A percentile compares a stretch with the other conserved stretches of the same genome.
These are phyloP conservation scores for Phytopythium vexans DNA, from an alignment of 352 stramenopile species.

Conservation along the genomic window DNA sequence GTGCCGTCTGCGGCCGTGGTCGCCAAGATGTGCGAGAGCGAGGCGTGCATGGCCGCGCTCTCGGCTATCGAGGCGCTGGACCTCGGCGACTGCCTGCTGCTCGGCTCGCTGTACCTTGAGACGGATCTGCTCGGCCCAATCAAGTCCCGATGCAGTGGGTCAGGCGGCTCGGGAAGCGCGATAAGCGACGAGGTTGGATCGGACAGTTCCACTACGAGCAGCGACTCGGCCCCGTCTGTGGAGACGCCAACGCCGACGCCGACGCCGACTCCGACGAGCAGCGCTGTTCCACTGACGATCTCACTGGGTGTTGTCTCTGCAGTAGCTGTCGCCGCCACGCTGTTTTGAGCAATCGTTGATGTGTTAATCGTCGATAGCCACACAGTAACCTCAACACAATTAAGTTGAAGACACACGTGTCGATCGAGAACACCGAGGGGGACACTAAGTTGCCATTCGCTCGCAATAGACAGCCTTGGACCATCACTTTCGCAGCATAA, in stretches of 20 bases:
- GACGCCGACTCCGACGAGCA: too few species aligned
- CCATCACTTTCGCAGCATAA: too few species aligned
- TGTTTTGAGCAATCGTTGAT: too few species aligned
- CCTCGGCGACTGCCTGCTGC: constrained; percentile 26
- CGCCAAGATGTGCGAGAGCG: constrained; percentile 18
- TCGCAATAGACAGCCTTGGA: too few species aligned
- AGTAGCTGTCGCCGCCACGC: too few species aligned
- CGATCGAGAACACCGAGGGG: too few species aligned
- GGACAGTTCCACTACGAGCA: neutral
- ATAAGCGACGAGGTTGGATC: constrained; percentile 1
- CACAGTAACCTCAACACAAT: too few species aligned
- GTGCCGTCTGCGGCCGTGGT: constrained; percentile 7
- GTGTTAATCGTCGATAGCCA: too few species aligned
- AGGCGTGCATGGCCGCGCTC: constrained; percentile 17
- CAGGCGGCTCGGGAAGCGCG: neutral
- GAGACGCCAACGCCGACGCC: neutral
- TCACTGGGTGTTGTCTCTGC: too few species aligned
- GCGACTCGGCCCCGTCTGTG: neutral
- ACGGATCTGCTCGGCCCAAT: constrained; percentile 18
- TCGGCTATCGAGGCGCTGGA: constrained; percentile 11
- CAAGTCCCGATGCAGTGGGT: constrained; percentile 1
- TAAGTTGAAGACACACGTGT: too few species aligned
- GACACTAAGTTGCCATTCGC: too few species aligned
- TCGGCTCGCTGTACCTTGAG: constrained; percentile 14
- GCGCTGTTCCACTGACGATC: too few species aligned